Conservation (phyloP, 2,329 filamentous ascomycete species). For the Lachnellula occidentalis region DNA sequence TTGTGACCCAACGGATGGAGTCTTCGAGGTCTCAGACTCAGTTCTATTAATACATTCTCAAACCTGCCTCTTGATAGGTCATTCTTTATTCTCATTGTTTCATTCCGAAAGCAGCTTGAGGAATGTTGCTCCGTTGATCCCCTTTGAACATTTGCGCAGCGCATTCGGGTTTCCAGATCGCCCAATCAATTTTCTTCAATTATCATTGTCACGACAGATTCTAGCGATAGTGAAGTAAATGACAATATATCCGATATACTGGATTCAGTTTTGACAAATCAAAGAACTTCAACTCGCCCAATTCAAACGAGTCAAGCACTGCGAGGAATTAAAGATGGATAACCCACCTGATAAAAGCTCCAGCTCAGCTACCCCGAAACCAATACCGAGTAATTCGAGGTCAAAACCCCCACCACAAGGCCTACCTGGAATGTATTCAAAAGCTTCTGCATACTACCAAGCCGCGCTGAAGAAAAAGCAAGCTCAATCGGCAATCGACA, state of each 20-base stretch:
- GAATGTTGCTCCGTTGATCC: slow-evolving; percentile 4
- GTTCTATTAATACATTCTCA: neutral
- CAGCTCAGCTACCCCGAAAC: too few species aligned
- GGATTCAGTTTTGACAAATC: neutral
- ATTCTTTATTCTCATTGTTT: neutral
- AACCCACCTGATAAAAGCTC: too few species aligned
- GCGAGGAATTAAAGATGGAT: too few species aligned
- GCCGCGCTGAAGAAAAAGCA: neutral
- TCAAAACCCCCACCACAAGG: neutral
- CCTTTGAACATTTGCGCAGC: neutral
- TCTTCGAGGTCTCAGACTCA: neutral
- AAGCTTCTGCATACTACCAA: neutral
- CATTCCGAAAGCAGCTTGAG: slow-evolving; percentile 4
- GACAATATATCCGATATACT: neutral
- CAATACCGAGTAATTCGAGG: neutral
- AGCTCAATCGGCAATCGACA: neutral
- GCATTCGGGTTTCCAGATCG: slow-evolving; percentile 1
- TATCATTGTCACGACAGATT: neutral
- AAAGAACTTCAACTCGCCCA: too few species aligned
- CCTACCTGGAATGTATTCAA: neutral
- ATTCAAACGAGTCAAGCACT: too few species aligned
- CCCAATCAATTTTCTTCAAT: neutral
- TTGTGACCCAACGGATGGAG: neutral
- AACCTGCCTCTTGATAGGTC: too few species aligned
- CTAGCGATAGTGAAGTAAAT: neutral